These are phyloP conservation scores for Kluyveromyces starmeri DNA, from an alignment of 805 yeast species.

Conservation along the genomic window DNA sequence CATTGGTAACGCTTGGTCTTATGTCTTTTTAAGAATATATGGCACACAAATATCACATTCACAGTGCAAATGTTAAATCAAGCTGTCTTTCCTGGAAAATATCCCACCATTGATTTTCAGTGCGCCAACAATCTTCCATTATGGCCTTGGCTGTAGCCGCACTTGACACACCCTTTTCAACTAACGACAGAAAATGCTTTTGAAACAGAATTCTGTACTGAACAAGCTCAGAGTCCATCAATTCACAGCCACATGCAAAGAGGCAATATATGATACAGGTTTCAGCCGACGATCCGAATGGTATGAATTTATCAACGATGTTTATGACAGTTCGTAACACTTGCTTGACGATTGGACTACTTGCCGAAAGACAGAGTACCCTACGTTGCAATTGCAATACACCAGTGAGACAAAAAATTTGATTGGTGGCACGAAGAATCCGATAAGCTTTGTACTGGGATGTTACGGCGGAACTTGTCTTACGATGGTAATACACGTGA, in stretches of 20 bases:
- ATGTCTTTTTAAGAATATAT: too few relatives aligned
- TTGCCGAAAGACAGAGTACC: conserved; percentile 41
- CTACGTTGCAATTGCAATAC: conserved; percentile 49
- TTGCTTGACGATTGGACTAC: conserved; percentile 40
- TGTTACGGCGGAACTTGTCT: conserved; percentile 6
- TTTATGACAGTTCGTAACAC: conserved; percentile 8
- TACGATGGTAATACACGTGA: conserved; percentile 5
- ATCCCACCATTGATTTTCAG: conserved; percentile 18
- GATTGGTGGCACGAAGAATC: conserved; percentile 39
- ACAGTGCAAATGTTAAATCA: conserved; percentile 16
- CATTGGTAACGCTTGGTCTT: too few relatives aligned
- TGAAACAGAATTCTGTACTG: conserved; percentile 9
- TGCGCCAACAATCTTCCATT: conserved; percentile 20
- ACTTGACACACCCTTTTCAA: conserved; percentile 14
- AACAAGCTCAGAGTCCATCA: conserved; percentile 9
- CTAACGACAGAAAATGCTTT: conserved; percentile 9
- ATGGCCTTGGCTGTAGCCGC: conserved; percentile 14
- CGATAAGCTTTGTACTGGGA: conserved; percentile 16
- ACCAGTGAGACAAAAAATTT: conserved; percentile 44
- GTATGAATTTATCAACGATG: conserved; percentile 9
- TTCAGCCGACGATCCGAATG: conserved; percentile 8
- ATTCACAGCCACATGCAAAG: conserved; percentile 20
- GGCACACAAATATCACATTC: too few relatives aligned
- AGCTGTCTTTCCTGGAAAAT: conserved; percentile 11
- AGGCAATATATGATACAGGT: conserved; percentile 15